Base-by-base conservation (phyloP, 768 basidiomycete species). In the Cubamyces lactineus region DNA sequence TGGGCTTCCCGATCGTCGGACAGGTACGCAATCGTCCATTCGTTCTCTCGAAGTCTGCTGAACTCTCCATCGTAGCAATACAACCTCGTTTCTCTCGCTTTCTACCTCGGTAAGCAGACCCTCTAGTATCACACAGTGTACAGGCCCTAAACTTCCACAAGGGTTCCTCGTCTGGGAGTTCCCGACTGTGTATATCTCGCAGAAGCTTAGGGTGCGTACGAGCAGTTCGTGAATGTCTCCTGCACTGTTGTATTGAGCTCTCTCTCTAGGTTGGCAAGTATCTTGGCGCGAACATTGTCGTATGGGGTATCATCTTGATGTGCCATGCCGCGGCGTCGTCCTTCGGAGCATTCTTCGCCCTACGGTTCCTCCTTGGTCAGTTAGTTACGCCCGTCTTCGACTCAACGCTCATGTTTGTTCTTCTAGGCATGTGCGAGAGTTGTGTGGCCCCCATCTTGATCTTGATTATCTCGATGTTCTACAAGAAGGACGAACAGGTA, bases 401-500 rank as follows among this genome's bases (percentile, higher is more conserved):
- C 7, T 7, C 28, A 28, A 28, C 28, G 7, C 7, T 28, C 17
- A 9, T 34, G 34, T 5, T 40, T 45, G 47, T 4, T 15, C 39
- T 8, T 17, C 28, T 38, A 87, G 86, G 86, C 41, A 86, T 87
- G 86, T 83, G 83, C 67, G 87, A 89, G 70, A 80, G 79, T 63
- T 86, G 86, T 66, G 87, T 87, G 15, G 80, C 84, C 5, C 87
- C 87, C 0, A 84, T 80, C 65, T 74, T 88, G 38, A 84, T 88
- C 71, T 73, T 87, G 53, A 79, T 87, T 41, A 79, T 87, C 43
- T 82, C 84, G 11, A 85, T 86, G 82, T 88, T 87, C 68, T 88
- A 87, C 74, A 85, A 83, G 76, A 87, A 87, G 72, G 76, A 85
- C 53, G 86, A 87, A 62, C 86, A 88, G 76, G 82, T 78, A 51